Conservation (phyloP, 768 basidiomycete species). For the Lentinula sp. region DNA sequence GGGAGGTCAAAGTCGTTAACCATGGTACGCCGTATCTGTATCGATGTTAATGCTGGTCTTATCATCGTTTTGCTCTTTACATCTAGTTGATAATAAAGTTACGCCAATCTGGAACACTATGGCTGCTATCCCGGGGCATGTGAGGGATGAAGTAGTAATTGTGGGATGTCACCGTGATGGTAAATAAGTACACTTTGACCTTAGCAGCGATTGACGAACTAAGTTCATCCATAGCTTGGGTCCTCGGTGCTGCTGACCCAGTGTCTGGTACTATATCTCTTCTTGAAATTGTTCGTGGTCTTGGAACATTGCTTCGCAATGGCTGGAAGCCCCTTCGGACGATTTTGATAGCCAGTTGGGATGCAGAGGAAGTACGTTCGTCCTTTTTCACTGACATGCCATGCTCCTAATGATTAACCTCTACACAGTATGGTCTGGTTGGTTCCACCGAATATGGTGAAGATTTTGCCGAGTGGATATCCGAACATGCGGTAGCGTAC, state of each 20-base stretch:
- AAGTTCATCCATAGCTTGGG: constrained; percentile 15
- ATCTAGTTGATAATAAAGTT: constrained; percentile 30
- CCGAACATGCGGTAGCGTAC: constrained; percentile 77
- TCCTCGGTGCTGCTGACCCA: constrained; percentile 53
- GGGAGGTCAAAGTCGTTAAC: constrained; percentile 51
- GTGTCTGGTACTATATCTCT: constrained; percentile 51
- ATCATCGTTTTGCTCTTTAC: neutral
- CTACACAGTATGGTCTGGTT: constrained; percentile 55
- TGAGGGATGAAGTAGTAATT: constrained; percentile 61
- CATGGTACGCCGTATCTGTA: constrained; percentile 28
- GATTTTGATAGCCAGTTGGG: constrained; percentile 76
- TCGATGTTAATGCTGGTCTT: neutral
- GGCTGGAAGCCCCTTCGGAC: constrained; percentile 73
- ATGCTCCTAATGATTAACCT: neutral
- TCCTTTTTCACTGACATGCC: neutral
- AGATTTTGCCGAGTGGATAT: constrained; percentile 81
- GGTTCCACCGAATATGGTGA: constrained; percentile 94
- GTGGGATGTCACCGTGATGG: constrained; percentile 72
- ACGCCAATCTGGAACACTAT: constrained; percentile 71
- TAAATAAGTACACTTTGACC: constrained; percentile 1
- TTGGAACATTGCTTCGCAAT: constrained; percentile 41
- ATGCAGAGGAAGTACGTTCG: constrained; percentile 56
- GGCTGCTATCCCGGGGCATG: constrained; percentile 57
- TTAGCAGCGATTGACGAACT: neutral
- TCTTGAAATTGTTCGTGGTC: constrained; percentile 49